A percentile compares a stretch with the other conserved stretches of the same genome.
These are phyloP conservation scores for Priceomyces castillae DNA, from an alignment of 805 yeast species.

Conservation along the genomic window DNA sequence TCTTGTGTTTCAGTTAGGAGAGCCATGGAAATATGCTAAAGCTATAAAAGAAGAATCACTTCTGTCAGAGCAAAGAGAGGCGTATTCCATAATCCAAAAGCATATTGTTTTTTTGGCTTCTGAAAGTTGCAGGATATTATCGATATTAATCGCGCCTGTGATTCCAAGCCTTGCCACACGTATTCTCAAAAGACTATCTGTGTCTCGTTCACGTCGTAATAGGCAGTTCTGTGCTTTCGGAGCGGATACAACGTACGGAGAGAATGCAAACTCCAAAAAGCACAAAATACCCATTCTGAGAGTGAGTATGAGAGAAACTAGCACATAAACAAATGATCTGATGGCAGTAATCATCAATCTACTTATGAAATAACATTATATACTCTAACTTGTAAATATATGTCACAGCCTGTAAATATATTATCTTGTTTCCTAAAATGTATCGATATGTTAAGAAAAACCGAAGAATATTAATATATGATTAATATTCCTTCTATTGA, in stretches of 20 bases:
- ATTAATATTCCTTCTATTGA: too few species aligned
- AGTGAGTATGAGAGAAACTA: constrained; percentile 13
- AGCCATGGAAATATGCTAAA: constrained; percentile 68
- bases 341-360: too few species aligned
- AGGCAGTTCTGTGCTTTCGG: constrained; percentile 50
- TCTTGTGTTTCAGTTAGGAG: constrained; percentile 59
- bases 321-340: too few species aligned
- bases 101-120: constrained; percentile 60
- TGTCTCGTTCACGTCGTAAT: constrained; percentile 40
- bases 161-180: constrained; percentile 61
- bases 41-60: constrained; percentile 14
- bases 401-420: too few species aligned
- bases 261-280: constrained; percentile 43
- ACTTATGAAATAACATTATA: too few species aligned
- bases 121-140: constrained; percentile 65
- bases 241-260: constrained; percentile 60
- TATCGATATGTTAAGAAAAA: too few species aligned
- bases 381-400: too few species aligned
- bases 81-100: constrained; percentile 31
- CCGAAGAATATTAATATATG: too few species aligned
- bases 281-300: constrained; percentile 52
- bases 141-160: constrained; percentile 69
- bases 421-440: too few species aligned
- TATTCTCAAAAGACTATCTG: constrained; percentile 64
- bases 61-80: constrained; percentile 16